These are phyloP conservation scores for Clonostachys byssicola DNA, from an alignment of 2,329 filamentous ascomycete species.

Conservation along the genomic window DNA sequence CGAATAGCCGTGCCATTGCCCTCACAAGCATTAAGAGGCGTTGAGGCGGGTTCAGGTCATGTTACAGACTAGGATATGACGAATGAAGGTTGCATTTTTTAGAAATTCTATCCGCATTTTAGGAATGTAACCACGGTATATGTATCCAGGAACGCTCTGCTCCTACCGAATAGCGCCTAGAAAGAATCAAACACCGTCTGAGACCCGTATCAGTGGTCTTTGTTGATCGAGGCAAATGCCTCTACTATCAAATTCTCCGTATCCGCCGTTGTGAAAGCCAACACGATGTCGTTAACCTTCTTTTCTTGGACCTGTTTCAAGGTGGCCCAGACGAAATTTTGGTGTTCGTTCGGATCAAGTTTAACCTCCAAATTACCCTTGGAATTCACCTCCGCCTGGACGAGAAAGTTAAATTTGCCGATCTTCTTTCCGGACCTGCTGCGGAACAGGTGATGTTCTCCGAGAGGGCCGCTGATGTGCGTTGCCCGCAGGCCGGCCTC, in stretches of 20 bases:
- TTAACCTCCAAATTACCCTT: constrained; percentile 17
- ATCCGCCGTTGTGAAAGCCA: constrained; percentile 21
- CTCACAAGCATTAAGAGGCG: too few species aligned
- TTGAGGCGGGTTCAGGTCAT: too few species aligned
- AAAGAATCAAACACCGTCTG: too few species aligned
- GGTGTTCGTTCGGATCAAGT: constrained; percentile 34
- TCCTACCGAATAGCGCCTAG: too few species aligned
- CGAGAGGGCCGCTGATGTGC: constrained; percentile 18
- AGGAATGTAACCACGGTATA: too few species aligned
- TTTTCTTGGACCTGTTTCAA: constrained; percentile 26
- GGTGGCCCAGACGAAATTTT: constrained; percentile 31
- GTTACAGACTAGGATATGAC: too few species aligned
- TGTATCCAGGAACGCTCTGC: too few species aligned
- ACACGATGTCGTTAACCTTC: constrained; percentile 13
- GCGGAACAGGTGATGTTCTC: constrained; percentile 19
- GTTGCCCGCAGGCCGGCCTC: constrained; percentile 33
- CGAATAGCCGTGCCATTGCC: too few species aligned
- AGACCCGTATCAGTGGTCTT: too few species aligned
- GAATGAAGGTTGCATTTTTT: too few species aligned
- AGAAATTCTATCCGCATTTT: too few species aligned
- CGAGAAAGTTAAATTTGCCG: constrained; percentile 27
- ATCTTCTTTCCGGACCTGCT: constrained; percentile 23
- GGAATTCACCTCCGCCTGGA: constrained; percentile 22
- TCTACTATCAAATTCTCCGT: constrained; percentile 19
- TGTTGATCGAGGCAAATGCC: constrained; percentile 12